Base-by-base conservation (phyloP, 2,329 filamentous ascomycete genomes). In the Beauveria asiatica region DNA sequence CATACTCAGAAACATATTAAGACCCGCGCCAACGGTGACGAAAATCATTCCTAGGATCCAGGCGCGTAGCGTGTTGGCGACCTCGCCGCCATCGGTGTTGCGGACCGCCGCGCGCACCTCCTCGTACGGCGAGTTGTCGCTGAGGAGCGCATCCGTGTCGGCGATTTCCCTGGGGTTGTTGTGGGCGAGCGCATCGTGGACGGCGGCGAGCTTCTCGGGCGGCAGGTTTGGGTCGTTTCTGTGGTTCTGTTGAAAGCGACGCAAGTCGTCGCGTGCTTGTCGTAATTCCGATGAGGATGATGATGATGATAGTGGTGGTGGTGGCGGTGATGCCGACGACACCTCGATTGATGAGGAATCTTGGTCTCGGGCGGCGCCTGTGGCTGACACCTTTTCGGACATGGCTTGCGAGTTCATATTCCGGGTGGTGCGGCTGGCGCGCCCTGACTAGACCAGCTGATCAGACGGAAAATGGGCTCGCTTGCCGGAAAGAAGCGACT, bases 1-100 rank as follows among this genome's bases (percentile, higher is more conserved):
- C 42, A 78, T 70, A n/a, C 71, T 72, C 64, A 79, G 78, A 64
- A 78, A 78, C 62, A 78, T 76, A 61, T 79, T 78, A 44, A 78
- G 72, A 3, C 74, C 76, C 3, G 76, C 71, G 10, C 76, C 77
- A 16, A 80, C 63, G 4, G 78, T 76, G 4, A 76, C 75, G 54
- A 78, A 78, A 42, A 78, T 46, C 50, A 78, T 71, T 1, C 77
- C 77, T 1, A 79, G 66, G 7, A 78, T 62, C 77, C 77, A 80
- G 19, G 73, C 73, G 5, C 74, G 67, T 65, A 83, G 67, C 63
- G 74, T 76, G 57, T 68, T 72, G 62, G 62, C 69, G 2, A 62
- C 57, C 25, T 62, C 60, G 9, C 59, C 75, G n/a, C 72, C 72
- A 64, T 80, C 77, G 2, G 68, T 72, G 52, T 75, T 74, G 23